Conservation (phyloP, 2,329 filamentous ascomycete species). For the Atkinsonella hypoxylon region DNA sequence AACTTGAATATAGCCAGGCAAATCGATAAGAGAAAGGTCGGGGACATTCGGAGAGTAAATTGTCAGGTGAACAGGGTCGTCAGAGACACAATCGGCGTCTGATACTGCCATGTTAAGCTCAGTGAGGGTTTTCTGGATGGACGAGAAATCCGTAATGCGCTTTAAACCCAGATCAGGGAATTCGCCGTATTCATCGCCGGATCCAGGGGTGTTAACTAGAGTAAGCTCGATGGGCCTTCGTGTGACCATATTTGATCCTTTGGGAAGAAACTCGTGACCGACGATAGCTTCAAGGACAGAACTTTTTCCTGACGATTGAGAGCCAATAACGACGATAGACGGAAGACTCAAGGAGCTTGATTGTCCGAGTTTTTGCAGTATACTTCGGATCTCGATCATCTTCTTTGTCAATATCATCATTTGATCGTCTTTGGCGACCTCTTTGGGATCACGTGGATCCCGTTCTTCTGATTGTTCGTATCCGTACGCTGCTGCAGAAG, state of each 20-base stretch:
- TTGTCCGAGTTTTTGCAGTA: conserved; percentile 85
- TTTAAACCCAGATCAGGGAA: conserved; percentile 85
- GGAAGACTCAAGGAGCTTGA: conserved; percentile 79
- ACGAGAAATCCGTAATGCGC: conserved; percentile 81
- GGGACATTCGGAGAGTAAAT: conserved; percentile 95
- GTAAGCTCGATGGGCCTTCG: conserved; percentile 91
- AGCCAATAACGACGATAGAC: conserved; percentile 98
- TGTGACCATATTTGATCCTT: conserved; percentile 98
- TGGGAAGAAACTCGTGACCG: conserved; percentile 93
- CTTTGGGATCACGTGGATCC: conserved; percentile 46
- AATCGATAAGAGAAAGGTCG: conserved; percentile 87
- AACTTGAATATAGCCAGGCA: conserved; percentile 96
- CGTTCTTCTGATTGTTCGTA: conserved; percentile 60
- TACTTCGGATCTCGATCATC: conserved; percentile 97
- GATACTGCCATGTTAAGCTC: conserved; percentile 92
- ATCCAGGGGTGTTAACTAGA: conserved; percentile 84
- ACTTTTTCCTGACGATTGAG: conserved; percentile 95
- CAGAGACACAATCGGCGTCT: conserved; percentile 81
- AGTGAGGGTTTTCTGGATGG: conserved; percentile 86
- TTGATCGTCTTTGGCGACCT: conserved; percentile 78
- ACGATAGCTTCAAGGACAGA: conserved; percentile 95
- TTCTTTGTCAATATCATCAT: conserved; percentile 99
- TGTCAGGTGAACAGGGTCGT: conserved; percentile 90
- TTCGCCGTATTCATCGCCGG: conserved; percentile 83
- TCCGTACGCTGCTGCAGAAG: conserved; percentile 67